Conservation (phyloP, 2,329 filamentous ascomycete species). For the Cladosporium cucumerinum region DNA sequence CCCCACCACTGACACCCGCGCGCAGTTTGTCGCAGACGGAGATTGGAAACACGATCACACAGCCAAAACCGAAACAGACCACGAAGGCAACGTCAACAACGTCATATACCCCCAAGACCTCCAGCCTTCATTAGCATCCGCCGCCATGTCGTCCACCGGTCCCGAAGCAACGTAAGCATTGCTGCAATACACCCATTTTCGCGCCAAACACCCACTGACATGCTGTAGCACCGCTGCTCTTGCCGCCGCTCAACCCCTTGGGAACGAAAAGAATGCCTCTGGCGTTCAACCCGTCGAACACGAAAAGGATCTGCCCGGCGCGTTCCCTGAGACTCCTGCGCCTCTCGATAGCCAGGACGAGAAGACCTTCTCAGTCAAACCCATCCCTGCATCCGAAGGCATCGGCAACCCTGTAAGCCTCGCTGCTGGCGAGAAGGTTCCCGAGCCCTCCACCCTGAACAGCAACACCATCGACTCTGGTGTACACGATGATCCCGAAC, state of each 20-base stretch:
- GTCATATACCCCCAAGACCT: conserved; percentile 76
- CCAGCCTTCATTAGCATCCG: conserved; percentile 46
- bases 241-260: conserved; percentile 50
- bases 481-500: conserved; percentile 65
- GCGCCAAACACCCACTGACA: conserved; percentile 60
- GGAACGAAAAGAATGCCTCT: conserved; percentile 45
- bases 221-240: conserved; percentile 66
- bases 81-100: conserved; percentile 86
- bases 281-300: conserved; percentile 44
- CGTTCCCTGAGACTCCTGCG: conserved; percentile 70
- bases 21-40: conserved; percentile 90
- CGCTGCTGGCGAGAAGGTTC: conserved; percentile 77
- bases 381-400: conserved; percentile 57
- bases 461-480: conserved; percentile 67
- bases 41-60: conserved; percentile 81
- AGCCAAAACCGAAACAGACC: conserved; percentile 78
- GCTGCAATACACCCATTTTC: conserved; percentile 52
- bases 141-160: conserved; percentile 61
- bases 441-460: conserved; percentile 61
- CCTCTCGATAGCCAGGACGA: conserved; percentile 33
- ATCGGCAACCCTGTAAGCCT: conserved; percentile 75
- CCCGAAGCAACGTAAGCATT: conserved; percentile 61
- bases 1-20: conserved; percentile 12
- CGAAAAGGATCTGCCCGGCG: conserved; percentile 53
- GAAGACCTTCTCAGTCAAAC: conserved; percentile 53